phyloP scores from a whole-genome alignment of 768 basidiomycete genomes.

The Agrocybe praecox region DNA sequence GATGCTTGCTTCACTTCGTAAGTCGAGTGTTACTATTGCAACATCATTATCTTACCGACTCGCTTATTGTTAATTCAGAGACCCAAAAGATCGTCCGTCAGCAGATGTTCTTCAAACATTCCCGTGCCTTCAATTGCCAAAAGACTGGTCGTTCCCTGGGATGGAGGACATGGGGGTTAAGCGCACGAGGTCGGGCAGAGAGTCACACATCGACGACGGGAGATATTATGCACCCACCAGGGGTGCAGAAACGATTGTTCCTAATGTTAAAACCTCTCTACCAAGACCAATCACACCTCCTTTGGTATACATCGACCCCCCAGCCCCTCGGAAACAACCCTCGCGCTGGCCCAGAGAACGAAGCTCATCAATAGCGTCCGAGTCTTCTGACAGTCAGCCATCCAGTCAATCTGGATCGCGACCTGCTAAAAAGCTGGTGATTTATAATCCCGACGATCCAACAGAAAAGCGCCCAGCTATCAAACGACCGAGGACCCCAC shows the following conservation, averaged over 20 bases:
- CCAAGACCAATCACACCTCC: constrained; percentile 15
- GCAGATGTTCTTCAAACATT: constrained; percentile 68
- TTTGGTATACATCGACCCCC: constrained; percentile 16
- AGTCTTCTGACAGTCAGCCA: constrained; percentile 9
- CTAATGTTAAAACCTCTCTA: neutral
- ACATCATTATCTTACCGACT: neutral
- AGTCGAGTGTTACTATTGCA: constrained; percentile 18
- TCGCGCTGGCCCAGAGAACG: neutral
- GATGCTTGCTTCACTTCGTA: constrained; percentile 77
- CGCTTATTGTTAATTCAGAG: constrained; percentile 35
- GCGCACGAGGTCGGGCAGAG: neutral
- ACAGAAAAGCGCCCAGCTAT: neutral
- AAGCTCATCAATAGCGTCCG: constrained; percentile 7
- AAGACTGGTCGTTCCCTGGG: constrained; percentile 47
- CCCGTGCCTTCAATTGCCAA: constrained; percentile 59
- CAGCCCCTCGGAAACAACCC: constrained; percentile 11
- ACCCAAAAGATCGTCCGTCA: constrained; percentile 70
- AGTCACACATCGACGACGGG: neutral
- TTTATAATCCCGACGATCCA: constrained; percentile 17
- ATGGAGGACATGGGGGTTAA: constrained; percentile 17
- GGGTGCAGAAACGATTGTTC: neutral
- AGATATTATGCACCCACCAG: constrained; percentile 1
- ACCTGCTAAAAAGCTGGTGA: constrained; percentile 2
- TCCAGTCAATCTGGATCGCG: constrained; percentile 8
- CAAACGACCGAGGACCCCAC: neutral